Evolutionary conservation across 768 basidiomycete genomes (phyloP).

Genomic region (Tricholoma bakamatsutake): DNA sequence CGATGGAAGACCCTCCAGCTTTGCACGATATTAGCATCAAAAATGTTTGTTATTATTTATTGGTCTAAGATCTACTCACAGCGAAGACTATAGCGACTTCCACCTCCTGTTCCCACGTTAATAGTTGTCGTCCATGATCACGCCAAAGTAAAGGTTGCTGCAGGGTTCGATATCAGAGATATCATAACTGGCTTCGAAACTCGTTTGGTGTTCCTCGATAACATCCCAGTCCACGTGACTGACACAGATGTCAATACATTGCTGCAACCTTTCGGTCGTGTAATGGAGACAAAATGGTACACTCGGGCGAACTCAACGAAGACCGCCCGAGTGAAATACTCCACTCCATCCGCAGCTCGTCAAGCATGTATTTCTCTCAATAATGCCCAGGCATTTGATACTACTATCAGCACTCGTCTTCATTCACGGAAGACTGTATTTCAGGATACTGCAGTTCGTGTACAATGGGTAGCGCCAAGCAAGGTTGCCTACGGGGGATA

Average conservation of each 20-base stretch:
- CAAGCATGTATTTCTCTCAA: slow-evolving; percentile 49
- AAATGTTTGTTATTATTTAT: background rate
- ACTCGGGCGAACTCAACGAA: slow-evolving; percentile 14
- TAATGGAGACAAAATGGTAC: slow-evolving; percentile 33
- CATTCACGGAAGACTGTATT: slow-evolving; percentile 33
- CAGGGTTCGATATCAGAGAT: slow-evolving; percentile 55
- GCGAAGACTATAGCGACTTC: background rate
- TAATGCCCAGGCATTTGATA: slow-evolving; percentile 32
- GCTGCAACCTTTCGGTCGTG: slow-evolving; percentile 41
- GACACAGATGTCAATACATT: slow-evolving; percentile 29
- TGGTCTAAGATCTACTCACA: background rate
- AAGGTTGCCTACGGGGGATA: slow-evolving; percentile 63
- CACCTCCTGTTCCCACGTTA: slow-evolving; percentile 6
- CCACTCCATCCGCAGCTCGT: slow-evolving; percentile 41
- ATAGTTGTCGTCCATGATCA: slow-evolving; percentile 43
- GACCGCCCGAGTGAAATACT: slow-evolving; percentile 41
- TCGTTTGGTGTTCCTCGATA: slow-evolving; percentile 48
- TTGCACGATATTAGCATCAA: background rate
- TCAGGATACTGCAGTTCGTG: slow-evolving; percentile 47
- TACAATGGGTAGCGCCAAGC: slow-evolving; percentile 56
- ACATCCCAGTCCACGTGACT: slow-evolving; percentile 36
- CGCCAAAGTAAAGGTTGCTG: slow-evolving; percentile 47
- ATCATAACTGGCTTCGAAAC: slow-evolving; percentile 68
- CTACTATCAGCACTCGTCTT: slow-evolving; percentile 38
- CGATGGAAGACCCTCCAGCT: background rate